These are phyloP conservation scores for Chamaenerion angustifolium DNA, from an alignment of 345 rosid species.

Conservation along the genomic window DNA sequence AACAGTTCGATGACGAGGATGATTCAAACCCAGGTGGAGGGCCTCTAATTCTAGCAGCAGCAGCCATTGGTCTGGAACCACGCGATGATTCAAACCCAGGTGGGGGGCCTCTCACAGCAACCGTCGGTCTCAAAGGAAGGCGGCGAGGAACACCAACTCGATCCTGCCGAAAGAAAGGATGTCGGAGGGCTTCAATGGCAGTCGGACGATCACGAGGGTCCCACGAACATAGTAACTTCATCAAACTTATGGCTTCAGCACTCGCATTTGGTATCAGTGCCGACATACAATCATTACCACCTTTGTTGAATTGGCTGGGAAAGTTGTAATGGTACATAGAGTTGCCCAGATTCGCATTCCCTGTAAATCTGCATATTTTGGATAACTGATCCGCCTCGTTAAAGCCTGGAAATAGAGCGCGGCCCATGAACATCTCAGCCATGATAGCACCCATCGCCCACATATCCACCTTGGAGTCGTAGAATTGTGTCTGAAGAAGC, in stretches of 20 bases:
- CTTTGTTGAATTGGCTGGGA: too few species aligned
- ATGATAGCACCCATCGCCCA: conserved; percentile 50
- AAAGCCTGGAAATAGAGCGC: conserved; percentile 31
- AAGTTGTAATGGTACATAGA: too few species aligned
- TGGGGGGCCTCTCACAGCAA: too few species aligned
- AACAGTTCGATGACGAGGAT: too few species aligned
- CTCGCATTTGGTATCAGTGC: conserved; percentile 21
- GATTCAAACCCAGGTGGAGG: too few species aligned
- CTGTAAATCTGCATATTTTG: conserved; percentile 26
- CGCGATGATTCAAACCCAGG: too few species aligned
- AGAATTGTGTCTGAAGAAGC: conserved; percentile 15
- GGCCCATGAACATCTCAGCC: conserved; percentile 27
- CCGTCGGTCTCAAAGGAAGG: too few species aligned
- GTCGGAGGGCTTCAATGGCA: conserved; percentile 16
- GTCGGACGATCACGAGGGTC: conserved; percentile 17
- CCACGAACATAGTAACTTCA: conserved; percentile 16
- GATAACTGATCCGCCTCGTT: conserved; percentile 22
- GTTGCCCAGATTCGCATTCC: too few species aligned
- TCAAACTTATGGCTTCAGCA: conserved; percentile 11
- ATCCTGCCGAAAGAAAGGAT: conserved; percentile 19
- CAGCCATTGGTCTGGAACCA: too few species aligned
- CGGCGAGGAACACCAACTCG: too few species aligned
- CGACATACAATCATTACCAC: too few species aligned
- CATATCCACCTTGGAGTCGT: conserved; percentile 37
- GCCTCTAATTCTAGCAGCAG: too few species aligned